These are phyloP conservation scores for Chrysoporthe cubensis DNA, from an alignment of 2,329 filamentous ascomycete genomes.

Conservation along the genomic window DNA sequence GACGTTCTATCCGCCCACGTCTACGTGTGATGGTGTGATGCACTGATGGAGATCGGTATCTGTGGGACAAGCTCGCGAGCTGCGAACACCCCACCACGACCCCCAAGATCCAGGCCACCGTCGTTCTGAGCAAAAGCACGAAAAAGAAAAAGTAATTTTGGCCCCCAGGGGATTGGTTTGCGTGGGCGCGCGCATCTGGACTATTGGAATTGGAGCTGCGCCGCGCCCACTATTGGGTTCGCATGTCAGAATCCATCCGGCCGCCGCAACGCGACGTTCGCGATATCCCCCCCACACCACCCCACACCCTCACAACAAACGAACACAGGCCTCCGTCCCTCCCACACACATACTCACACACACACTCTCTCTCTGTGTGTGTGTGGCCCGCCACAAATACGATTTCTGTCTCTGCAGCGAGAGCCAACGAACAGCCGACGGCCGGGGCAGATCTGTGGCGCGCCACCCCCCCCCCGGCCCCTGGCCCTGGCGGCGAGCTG, in stretches of 20 bases:
- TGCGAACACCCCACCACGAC: neutral
- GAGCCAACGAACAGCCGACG: neutral
- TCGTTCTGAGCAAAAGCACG: no score
- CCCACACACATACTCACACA: no score
- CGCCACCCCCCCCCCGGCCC: neutral
- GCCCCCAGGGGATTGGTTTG: neutral
- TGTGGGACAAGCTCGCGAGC: neutral
- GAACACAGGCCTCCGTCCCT: no score
- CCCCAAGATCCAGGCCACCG: neutral
- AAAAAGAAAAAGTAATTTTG: neutral
- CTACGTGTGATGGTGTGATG: neutral
- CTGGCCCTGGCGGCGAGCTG: neutral
- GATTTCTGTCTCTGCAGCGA: neutral
- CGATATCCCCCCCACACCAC: no score
- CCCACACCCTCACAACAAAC: no score
- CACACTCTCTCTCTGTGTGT: neutral
- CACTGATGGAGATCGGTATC: neutral
- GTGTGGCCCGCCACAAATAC: no score
- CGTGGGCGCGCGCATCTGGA: neutral
- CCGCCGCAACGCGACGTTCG: neutral
- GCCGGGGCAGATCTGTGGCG: slow-evolving; percentile 1
- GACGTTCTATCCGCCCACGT: neutral
- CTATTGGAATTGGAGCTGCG: slow-evolving; percentile 10
- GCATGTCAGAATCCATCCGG: slow-evolving; percentile 5
- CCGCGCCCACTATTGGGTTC: neutral